Base-by-base conservation (phyloP, 1,139 yeast genomes). In the Scheffersomyces stambukii region DNA sequence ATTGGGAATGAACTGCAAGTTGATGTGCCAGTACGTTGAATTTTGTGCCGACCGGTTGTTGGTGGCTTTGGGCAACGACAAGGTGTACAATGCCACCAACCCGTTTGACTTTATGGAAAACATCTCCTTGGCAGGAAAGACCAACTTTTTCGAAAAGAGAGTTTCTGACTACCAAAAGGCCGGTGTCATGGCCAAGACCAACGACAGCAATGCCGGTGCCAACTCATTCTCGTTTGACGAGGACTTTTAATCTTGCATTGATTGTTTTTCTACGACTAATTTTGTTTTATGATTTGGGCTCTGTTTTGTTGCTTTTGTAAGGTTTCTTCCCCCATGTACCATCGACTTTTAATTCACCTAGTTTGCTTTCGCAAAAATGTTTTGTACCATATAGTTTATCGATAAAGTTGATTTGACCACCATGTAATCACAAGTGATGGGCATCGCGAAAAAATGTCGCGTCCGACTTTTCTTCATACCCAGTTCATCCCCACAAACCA, bases 51-150 rank as follows among this genome's bases (percentile, higher is more conserved):
- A 91, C 66, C 77, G 97, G 64, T 73, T 91, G 52, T 73, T 91
- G 41, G 76, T 85, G 30, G 75, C 97, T 8, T 75, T 91, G 45
- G 98, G 98, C 45, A 85, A 86, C 72, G 72, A 81, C 61, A 88
- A 89, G 70, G 71, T 75, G 41, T 91, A 80, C 77, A 85, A 86
- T 53, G 91, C 74, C 38, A 67, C 83, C 40, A 93, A 91, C 60
- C 99, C 99, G 58, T 91, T 91, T 60, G 97, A 89, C 62, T 91
- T 89, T 57, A 91, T 91, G 98, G 99, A 91, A 68, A 88, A 88
- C 70, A 88, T 88, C 51, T 88, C 97, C 14, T 76, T 91, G 49
- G 93, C 96, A 36, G 98, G 98, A 62, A 91, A 91, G 76, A 89
- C 98, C 48, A 91, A 91, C 71, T 91, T 93, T 77, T 91, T 91